phyloP scores from a whole-genome alignment of 768 basidiomycete species.

The Strobilomyces confusus region DNA sequence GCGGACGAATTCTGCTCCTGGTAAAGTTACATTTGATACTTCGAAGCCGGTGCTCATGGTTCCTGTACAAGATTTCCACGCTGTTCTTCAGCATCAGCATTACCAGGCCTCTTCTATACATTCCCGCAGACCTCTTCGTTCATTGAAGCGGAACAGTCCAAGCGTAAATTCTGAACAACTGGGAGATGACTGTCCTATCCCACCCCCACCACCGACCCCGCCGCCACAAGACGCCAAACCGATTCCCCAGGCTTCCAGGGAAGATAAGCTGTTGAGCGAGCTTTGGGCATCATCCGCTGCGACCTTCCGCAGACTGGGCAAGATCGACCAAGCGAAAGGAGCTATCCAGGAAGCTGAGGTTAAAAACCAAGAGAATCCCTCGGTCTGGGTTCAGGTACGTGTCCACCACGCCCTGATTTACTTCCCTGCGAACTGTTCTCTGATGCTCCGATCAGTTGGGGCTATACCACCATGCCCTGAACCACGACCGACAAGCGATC shows the following conservation, averaged over 20 bases:
- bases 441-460: conserved; percentile 51
- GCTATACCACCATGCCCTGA: conserved; percentile 61
- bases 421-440: not conserved
- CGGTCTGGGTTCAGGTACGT: conserved; percentile 92
- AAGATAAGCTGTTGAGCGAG: conserved; percentile 69
- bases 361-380: conserved; percentile 78
- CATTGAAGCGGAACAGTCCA: conserved; percentile 36
- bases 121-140: conserved; percentile 60
- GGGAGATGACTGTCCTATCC: conserved; percentile 36
- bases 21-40: conserved; percentile 34
- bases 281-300: conserved; percentile 95
- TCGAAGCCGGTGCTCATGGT: not conserved
- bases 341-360: conserved; percentile 96
- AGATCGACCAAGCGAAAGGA: conserved; percentile 84
- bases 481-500: conserved; percentile 58
- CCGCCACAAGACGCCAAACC: conserved; percentile 32
- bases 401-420: not conserved
- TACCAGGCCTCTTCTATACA: conserved; percentile 84
- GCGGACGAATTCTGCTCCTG: conserved; percentile 65
- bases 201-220: conserved; percentile 33
- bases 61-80: conserved; percentile 58
- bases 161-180: conserved; percentile 31
- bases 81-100: conserved; percentile 52
- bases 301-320: conserved; percentile 85
- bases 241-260: conserved; percentile 44